Evolutionary conservation across 192 early-diverging fungal genomes (phyloP), one percentile per base, ranked within the genome.

Genomic region (Chytriomyces sp.): DNA sequence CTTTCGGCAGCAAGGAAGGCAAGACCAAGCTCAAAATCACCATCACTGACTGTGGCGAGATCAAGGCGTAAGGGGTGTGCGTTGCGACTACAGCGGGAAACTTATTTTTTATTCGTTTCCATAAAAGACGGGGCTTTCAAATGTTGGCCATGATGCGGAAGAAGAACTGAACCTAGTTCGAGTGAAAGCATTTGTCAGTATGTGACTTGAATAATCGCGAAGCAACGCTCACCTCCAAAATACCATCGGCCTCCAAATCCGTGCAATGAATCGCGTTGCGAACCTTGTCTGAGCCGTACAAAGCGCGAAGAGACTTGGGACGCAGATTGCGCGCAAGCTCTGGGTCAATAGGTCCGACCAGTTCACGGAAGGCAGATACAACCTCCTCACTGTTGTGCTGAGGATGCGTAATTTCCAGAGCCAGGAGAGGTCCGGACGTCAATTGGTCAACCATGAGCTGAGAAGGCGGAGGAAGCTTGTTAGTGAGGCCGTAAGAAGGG

Each of bases 241-340:
- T 31, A 3, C 84, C 84, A 78, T 88, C 86, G 36, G 85, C 86
- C 14, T 78, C 77, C 57, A 88, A 70, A 59, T 88, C 86, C 4
- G 86, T 88, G 64, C 82, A 84, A 66, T 88, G 86, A 2, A 88
- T 63, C 17, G 83, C 84, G 70, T 88, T 88, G 37, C 79, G 72
- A 8, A 83, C 78, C 56, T 83, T 80, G 66, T 86, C 82, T 0
- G 49, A 31, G 0, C 86, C 86, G 67, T 77, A 88, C 52, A 73
- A 39, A n/a, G 84, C 82, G 34, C 86, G 73, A 39, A 86, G 54
- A 10, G 81, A 75, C 32, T 83, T 74, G 52, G 86, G 84, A 8
- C 81, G 66, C 10, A 88, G 26, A 19, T 76, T 59, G 52, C 57
- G 44, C 8, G 72, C 84, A 26, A 88, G 77, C 33, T 67, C 72